Conservation (phyloP, 2,329 filamentous ascomycete species). For the Penicillium digitatum region DNA sequence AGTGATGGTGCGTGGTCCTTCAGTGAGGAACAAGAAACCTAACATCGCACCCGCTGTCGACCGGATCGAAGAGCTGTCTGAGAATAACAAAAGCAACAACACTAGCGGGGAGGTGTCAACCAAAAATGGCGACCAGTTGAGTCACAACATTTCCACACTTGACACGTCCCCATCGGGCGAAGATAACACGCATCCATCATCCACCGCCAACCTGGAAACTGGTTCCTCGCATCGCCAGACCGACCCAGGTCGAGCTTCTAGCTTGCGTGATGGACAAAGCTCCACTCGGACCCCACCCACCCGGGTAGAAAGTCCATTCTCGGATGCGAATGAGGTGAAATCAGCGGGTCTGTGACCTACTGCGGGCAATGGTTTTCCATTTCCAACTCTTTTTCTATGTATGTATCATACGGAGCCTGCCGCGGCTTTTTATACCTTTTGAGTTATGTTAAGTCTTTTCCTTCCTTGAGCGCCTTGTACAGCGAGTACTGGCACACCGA, state of each 20-base stretch:
- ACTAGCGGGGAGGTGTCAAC: constrained; percentile 16
- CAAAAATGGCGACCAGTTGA: constrained; percentile 18
- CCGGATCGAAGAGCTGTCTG: constrained; percentile 19
- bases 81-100: constrained; percentile 9
- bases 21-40: constrained; percentile 33
- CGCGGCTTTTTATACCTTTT: constrained; percentile 16
- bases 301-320: constrained; percentile 43
- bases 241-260: constrained; percentile 12
- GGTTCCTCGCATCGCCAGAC: background rate
- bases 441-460: constrained; percentile 11
- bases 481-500: constrained; percentile 20
- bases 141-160: constrained; percentile 30
- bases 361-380: constrained; percentile 6
- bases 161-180: constrained; percentile 35
- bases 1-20: constrained; percentile 43
- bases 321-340: constrained; percentile 44
- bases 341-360: constrained; percentile 14
- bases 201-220: constrained; percentile 8
- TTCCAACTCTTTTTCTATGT: constrained; percentile 22
- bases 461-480: constrained; percentile 18
- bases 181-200: constrained; percentile 13
- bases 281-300: constrained; percentile 30
- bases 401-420: constrained; percentile 23
- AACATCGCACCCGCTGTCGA: constrained; percentile 19
- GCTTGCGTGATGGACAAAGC: constrained; percentile 15